These are phyloP conservation scores for Aureobasidium sp. DNA, from an alignment of 2,329 filamentous ascomycete species.

Conservation along the genomic window DNA sequence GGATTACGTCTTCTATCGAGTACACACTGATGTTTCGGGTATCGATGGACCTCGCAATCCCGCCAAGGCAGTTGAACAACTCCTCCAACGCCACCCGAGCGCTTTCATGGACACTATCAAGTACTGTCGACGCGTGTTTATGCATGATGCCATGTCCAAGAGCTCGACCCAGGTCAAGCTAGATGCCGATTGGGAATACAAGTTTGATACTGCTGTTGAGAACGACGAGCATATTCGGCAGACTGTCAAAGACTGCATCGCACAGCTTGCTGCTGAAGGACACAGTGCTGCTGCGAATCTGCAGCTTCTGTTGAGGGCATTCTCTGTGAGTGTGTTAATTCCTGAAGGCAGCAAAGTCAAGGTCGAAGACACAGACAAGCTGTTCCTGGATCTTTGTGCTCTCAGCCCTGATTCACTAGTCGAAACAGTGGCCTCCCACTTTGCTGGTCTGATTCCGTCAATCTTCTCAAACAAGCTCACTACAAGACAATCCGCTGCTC, in stretches of 20 bases:
- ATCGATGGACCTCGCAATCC: not conserved
- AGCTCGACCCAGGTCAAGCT: constrained; percentile 43
- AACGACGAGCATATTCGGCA: constrained; percentile 61
- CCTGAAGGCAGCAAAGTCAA: constrained; percentile 11
- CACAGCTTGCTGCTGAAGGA: constrained; percentile 26
- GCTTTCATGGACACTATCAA: constrained; percentile 63
- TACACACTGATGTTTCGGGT: not conserved
- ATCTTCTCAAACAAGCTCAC: constrained; percentile 66
- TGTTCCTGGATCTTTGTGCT: constrained; percentile 50
- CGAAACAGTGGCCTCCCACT: constrained; percentile 42
- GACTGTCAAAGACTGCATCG: constrained; percentile 51
- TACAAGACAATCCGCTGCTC: constrained; percentile 59
- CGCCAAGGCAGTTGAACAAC: not conserved
- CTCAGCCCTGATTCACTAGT: constrained; percentile 49
- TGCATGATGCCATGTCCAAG: constrained; percentile 49
- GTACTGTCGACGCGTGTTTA: constrained; percentile 58
- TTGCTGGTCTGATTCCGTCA: constrained; percentile 50
- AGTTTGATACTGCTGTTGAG: constrained; percentile 64
- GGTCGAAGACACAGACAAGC: constrained; percentile 21
- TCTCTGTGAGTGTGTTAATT: constrained; percentile 11
- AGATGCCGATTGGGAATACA: constrained; percentile 78
- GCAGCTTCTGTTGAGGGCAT: constrained; percentile 17
- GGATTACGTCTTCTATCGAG: constrained; percentile 19
- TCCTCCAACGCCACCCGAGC: constrained; percentile 25
- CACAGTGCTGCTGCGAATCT: constrained; percentile 22